Evolutionary conservation across 2,329 filamentous ascomycete genomes (phyloP).

Genomic region (Diaporthe ilicicola): DNA sequence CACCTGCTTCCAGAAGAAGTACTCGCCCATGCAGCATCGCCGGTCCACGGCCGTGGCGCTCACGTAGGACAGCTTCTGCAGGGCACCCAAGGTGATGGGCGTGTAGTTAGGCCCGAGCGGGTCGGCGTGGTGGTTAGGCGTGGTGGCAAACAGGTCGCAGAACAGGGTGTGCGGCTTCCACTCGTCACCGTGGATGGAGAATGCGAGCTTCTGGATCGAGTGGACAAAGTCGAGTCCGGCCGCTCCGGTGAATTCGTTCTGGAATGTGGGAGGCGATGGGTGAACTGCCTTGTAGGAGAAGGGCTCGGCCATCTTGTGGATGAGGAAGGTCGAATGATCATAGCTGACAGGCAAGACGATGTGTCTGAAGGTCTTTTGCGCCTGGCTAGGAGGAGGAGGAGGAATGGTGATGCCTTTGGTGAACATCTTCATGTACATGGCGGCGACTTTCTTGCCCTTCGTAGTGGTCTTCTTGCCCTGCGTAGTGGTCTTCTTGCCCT

Average conservation of each 20-base stretch:
- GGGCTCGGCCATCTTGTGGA: neutral
- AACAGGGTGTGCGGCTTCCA: neutral
- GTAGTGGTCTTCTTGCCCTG: too few relatives aligned
- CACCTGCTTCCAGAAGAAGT: neutral
- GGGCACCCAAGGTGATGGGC: neutral
- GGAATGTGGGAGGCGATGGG: rapidly evolving
- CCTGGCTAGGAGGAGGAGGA: too few relatives aligned
- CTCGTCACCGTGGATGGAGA: neutral
- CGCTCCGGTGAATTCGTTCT: neutral
- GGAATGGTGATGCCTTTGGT: too few relatives aligned
- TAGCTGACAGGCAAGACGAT: neutral
- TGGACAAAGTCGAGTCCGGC: neutral
- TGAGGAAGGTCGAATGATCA: neutral
- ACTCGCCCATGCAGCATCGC: neutral
- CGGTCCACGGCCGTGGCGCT: neutral
- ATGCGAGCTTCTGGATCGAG: neutral
- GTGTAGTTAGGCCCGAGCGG: too few relatives aligned
- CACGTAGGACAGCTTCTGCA: neutral
- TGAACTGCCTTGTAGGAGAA: neutral
- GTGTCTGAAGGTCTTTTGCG: neutral
- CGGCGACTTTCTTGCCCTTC: too few relatives aligned
- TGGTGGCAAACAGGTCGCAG: neutral
- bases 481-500: too few relatives aligned
- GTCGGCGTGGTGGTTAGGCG: neutral
- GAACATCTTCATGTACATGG: too few relatives aligned